Evolutionary conservation across 2,329 filamentous ascomycete genomes (phyloP), one percentile per base, ranked within the genome.

Genomic region (Cladosporium sp.): DNA sequence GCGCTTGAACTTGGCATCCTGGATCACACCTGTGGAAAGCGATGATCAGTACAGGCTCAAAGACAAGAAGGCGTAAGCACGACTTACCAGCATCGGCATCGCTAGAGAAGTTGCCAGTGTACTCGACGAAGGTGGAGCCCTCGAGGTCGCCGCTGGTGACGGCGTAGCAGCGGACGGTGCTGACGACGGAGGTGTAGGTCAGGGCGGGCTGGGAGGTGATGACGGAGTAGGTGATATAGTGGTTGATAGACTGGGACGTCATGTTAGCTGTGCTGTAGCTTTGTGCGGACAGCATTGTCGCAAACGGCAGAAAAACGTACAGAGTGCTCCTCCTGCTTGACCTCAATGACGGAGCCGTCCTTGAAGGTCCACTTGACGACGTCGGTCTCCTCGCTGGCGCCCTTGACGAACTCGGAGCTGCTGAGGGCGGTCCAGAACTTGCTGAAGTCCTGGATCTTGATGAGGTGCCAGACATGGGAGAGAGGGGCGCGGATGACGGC

Each of bases 261-360:
- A 7, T 5, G 33, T 53, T 37, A 53, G 50, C 49, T 18, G 33
- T 16, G n/a, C 49, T 35, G 14, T 32, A 28, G 11, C 9, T n/a
- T 4, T 19, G 51, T 51, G 16, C 4, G 6, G n/a, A 38, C 5
- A 9, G 13, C 9, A 7, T 16, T n/a, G 35, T 16, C 35, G 41
- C 41, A 43, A 28, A 28, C 22, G 22, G 22, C 6, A 43, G n/a
- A 18, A n/a, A n/a, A n/a, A 68, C 78, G 55, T 70, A 85, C 82
- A 59, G 81, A 85, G 72, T 87, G 84, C 74, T 86, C 85, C 71
- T 88, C 85, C 73, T 85, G 83, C 80, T 87, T 87, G 60, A 88
- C 81, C 68, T 87, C 83, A 16, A 86, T 72, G 52, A 80, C 77
- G 28, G 79, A 82, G 46, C 83, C 83, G 62, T 88, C 85, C 68